Conservation (phyloP, 129 eudicot species). For the Tanacetum coccineum region DNA sequence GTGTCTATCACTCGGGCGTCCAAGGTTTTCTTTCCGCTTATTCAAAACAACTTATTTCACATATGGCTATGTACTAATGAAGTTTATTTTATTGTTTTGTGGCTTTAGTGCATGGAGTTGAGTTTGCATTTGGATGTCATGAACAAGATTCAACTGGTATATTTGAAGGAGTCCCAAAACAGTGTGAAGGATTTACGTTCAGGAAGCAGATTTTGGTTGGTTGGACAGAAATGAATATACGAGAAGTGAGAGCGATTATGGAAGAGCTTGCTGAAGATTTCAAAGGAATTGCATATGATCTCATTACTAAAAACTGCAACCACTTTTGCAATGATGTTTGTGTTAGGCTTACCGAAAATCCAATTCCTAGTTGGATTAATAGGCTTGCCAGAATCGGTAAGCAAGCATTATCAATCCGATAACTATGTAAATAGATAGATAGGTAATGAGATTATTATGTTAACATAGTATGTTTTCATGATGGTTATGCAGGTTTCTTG, state of each 20-base stretch:
- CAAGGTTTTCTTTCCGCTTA: constrained; percentile 45
- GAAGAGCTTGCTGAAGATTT: constrained; percentile 60
- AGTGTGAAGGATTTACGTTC: constrained; percentile 77
- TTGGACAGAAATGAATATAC: constrained; percentile 55
- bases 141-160: constrained; percentile 79
- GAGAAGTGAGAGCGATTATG: constrained; percentile 60
- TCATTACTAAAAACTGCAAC: constrained; percentile 79
- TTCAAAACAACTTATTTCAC: neutral
- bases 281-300: constrained; percentile 79
- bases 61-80: neutral
- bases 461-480: neutral
- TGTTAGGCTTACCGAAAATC: constrained; percentile 57
- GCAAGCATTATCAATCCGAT: neutral
- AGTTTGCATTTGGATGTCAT: constrained; percentile 91
- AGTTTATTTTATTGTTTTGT: neutral
- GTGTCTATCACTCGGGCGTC: constrained; percentile 87
- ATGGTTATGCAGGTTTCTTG: constrained; percentile 40
- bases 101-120: constrained; percentile 74
- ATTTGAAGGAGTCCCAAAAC: constrained; percentile 79
- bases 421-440: no score
- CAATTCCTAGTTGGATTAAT: constrained; percentile 87
- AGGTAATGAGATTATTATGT: no score
- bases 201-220: constrained; percentile 71
- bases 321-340: constrained; percentile 87
- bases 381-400: constrained; percentile 89